phyloP scores from a whole-genome alignment of 129 eudicot species.

The Kitagawia praeruptora region DNA sequence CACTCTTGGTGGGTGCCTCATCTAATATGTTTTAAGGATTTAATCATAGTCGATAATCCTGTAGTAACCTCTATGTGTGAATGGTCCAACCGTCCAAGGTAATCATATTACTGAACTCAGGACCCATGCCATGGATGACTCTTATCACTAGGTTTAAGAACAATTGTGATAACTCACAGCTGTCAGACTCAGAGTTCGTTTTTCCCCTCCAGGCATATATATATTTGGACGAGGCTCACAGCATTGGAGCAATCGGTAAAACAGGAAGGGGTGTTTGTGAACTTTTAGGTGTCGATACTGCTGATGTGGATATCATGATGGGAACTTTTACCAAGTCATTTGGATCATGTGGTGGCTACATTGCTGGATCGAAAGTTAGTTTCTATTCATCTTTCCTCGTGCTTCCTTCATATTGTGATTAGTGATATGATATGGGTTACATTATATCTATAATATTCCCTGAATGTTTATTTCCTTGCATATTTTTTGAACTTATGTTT shows the following conservation, averaged over 20 bases:
- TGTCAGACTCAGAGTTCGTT: not conserved
- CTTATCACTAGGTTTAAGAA: not conserved
- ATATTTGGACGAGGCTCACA: conserved; percentile 95
- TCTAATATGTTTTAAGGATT: not conserved
- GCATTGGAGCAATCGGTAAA: conserved; percentile 97
- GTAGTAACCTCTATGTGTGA: not conserved
- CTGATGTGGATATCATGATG: conserved; percentile 96
- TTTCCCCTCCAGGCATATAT: conserved; percentile 64
- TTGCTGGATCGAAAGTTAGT: conserved; percentile 85
- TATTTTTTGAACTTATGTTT: not conserved
- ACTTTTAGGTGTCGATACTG: conserved; percentile 89
- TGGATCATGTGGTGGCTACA: conserved; percentile 98
- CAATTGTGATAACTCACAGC: not conserved
- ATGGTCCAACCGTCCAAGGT: not conserved
- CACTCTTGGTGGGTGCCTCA: not conserved
- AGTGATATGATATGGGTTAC: not conserved
- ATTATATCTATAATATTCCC: not conserved
- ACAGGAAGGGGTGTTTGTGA: conserved; percentile 96
- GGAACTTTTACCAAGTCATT: conserved; percentile 97
- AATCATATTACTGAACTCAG: not conserved
- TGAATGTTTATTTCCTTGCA: not conserved
- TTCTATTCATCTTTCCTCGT: not conserved
- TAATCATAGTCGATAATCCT: not conserved
- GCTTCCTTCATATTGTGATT: not conserved
- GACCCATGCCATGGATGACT: not conserved